A percentile compares a stretch with the other conserved stretches of the same genome.
phyloP scores from a whole-genome alignment of 169 alveolate genomes.

The Plasmodium malariae region DNA sequence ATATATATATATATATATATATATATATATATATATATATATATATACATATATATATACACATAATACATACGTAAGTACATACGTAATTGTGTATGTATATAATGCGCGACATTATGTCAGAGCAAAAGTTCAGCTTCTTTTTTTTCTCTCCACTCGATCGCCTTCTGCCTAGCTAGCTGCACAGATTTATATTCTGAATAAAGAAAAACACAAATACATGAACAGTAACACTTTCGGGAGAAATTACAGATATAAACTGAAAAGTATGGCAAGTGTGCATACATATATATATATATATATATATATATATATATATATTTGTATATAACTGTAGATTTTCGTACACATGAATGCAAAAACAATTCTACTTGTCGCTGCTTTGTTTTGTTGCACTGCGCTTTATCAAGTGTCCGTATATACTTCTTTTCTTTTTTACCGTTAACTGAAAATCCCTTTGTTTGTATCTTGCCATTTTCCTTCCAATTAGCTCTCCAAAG shows the following conservation, averaged over 20 bases:
- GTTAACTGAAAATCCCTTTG: slow-evolving; percentile 75
- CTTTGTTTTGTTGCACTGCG: too few relatives aligned
- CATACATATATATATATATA: too few relatives aligned
- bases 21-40: neutral
- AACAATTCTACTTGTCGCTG: too few relatives aligned
- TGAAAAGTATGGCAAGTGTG: too few relatives aligned
- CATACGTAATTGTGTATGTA: neutral
- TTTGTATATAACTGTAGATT: too few relatives aligned
- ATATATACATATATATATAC: neutral
- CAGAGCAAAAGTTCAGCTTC: slow-evolving; percentile 63
- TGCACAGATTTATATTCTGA: slow-evolving; percentile 72
- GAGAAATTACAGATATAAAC: neutral
- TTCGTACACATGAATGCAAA: too few relatives aligned
- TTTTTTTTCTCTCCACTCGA: slow-evolving; percentile 75
- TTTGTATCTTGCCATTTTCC: slow-evolving; percentile 73
- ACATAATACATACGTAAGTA: neutral
- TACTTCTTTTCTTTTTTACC: slow-evolving; percentile 26
- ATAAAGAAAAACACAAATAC: slow-evolving; percentile 1
- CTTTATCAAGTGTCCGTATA: neutral
- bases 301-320: too few relatives aligned
- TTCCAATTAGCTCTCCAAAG: slow-evolving; percentile 78
- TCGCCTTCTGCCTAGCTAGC: slow-evolving; percentile 70
- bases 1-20: neutral
- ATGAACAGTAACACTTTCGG: neutral
- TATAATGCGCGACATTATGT: too few relatives aligned